These are phyloP conservation scores for Umbelopsis vinacea DNA, from an alignment of 192 early-diverging fungal species.

Conservation along the genomic window DNA sequence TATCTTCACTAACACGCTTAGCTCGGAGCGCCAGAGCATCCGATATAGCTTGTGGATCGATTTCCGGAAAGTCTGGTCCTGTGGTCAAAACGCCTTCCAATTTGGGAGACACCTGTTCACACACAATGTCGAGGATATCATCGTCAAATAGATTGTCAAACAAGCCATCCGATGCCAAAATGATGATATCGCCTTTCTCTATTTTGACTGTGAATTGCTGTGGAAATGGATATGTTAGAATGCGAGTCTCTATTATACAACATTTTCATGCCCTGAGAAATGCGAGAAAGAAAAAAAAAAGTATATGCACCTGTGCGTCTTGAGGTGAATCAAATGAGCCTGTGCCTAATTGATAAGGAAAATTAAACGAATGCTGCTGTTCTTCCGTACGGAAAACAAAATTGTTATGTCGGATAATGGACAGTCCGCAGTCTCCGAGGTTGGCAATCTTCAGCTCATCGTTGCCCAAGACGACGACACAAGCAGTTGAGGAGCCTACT, in stretches of 20 bases:
- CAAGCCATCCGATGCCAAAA: slow-evolving; percentile 94
- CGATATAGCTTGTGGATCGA: slow-evolving; percentile 77
- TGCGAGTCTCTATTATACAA: too few species aligned
- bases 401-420: slow-evolving; percentile 84
- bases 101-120: slow-evolving; percentile 35
- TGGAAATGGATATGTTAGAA: slow-evolving; percentile 2
- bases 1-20: slow-evolving; percentile 78
- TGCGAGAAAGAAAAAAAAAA: too few species aligned
- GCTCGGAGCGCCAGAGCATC: slow-evolving; percentile 80
- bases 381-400: slow-evolving; percentile 95
- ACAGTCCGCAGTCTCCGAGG: slow-evolving; percentile 92
- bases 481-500: slow-evolving; percentile 92
- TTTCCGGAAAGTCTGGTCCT: slow-evolving; percentile 24
- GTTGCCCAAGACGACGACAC: slow-evolving; percentile 83
- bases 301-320: slow-evolving; percentile 37
- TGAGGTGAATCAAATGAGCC: slow-evolving; percentile 38
- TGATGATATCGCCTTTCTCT: slow-evolving; percentile 90
- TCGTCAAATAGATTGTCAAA: slow-evolving; percentile 99
- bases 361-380: slow-evolving; percentile 99
- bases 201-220: slow-evolving; percentile 77
- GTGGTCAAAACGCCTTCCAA: slow-evolving; percentile 30
- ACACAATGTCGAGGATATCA: slow-evolving; percentile 91
- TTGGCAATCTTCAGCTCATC: slow-evolving; percentile 94
- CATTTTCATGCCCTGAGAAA: too few species aligned
- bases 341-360: slow-evolving; percentile 95